Evolutionary conservation across 1,284 basidiomycete genomes (phyloP), one percentile per base, ranked within the genome.

Genomic region (Schizopora paradoxa): DNA sequence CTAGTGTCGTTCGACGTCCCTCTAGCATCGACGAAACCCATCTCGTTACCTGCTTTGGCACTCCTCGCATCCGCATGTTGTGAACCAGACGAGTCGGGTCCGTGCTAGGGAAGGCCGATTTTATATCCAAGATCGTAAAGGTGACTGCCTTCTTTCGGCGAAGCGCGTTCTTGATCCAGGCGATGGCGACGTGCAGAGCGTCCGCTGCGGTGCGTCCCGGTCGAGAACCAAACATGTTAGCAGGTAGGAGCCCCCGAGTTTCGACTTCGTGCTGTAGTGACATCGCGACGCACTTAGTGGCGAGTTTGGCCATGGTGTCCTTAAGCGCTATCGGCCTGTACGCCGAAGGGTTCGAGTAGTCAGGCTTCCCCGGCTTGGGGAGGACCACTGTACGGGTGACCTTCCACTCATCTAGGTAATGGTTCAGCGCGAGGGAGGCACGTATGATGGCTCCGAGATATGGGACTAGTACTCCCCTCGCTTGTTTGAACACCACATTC

Each of bases 401-500:
- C 5, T 29, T 5, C 49, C 47, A 51, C 23, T 5, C 6, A 10
- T 29, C 41, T 6, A 26, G 46, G 26, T 36, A 51, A 23, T 6
- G 48, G n/a, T 8, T 25, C 23, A 31, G 43, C 28, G 6, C 23
- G 18, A 35, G 19, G 14, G 3, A 27, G 6, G 48, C 47, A 10
- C 28, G 28, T 10, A 31, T 10, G 28, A 31, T 31, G 8, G 28
- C 10, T 10, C 28, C 28, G 28, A 31, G 28, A 31, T 31, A 14
- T 14, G 28, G 28, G 28, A 31, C 28, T 8, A 31, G 28, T 8
- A 31, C 10, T 31, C 10, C 14, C 10, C 28, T 8, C 8, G 8
- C 14, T 11, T 47, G 11, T 23, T 41, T 47, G 27, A 56, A 51
- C 3, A 61, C 53, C 11, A 51, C 41, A 38, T 62, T 63, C 5